Evolutionary conservation across 441 rosid species (phyloP), one percentile per base, ranked within the genome.

Genomic region (Eutrema salsugineum): DNA sequence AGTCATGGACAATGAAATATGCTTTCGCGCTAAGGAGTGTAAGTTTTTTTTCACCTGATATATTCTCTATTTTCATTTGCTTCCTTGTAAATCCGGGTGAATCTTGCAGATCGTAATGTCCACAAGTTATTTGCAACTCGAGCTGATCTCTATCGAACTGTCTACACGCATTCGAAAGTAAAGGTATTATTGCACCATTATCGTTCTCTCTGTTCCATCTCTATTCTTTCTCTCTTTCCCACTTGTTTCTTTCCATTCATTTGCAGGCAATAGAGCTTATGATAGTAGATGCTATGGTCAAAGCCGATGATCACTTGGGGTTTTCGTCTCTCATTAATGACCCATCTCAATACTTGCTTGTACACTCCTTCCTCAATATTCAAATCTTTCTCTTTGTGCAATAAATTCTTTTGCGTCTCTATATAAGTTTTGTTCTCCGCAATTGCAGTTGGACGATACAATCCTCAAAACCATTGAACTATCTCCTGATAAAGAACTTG

Each of bases 1-100:
- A 62, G 97, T 94, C 69, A 60, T 94, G 79, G 97, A 63, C 61
- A 89, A 86, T 76, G 99, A 94, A 87, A 90, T 94, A 58, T 94
- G 99, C 80, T 94, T 86, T 61, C 97, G 86, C 15, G 91, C 99
- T 16, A 94, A 94, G 82, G 97, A 94, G 28, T 90, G 99, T 94
- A 35, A 81, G 97, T 91, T 58, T 72, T 70, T 60, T 15, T 35
- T 51, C 28, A 50, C 33, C 51, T 77, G 39, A 36, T 17, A 28
- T 63, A 32, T 60, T 36, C 71, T 43, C 59, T 46, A 54, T 56
- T 33, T 56, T 14, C 49, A 2, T 64, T 3, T 63, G 17, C 50
- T 56, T 71, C 59, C 39, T 65, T 32, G 57, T 60, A 75, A 59
- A 33, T 43, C 10, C 32, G 50, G 71, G 54, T 59, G 77, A 50